phyloP scores from a whole-genome alignment of 1,284 basidiomycete genomes.

The Apiotrichum gamsii region DNA sequence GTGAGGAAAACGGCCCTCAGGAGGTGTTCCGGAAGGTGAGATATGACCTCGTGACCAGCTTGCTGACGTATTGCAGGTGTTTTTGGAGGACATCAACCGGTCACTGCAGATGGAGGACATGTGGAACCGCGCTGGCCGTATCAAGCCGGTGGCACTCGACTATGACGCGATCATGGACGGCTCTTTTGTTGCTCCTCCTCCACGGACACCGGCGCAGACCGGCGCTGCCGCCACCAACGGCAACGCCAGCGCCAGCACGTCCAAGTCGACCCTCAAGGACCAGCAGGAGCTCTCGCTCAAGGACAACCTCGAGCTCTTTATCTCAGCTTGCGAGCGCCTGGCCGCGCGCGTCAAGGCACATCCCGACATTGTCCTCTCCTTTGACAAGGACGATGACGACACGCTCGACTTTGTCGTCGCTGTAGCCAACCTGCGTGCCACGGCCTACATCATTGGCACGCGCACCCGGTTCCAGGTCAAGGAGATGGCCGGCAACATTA shows the following conservation, averaged over 20 bases:
- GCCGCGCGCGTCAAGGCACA: constrained; percentile 65
- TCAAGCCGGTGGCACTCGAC: constrained; percentile 75
- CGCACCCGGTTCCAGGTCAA: constrained; percentile 97
- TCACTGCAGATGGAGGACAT: constrained; percentile 94
- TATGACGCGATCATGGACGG: constrained; percentile 64
- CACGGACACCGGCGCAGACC: constrained; percentile 27
- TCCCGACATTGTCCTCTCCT: constrained; percentile 68
- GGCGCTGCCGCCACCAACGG: constrained; percentile 4
- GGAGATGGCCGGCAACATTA: constrained; percentile 99
- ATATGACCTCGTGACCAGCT: neutral
- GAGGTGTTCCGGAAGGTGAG: constrained; percentile 77
- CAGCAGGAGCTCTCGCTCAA: constrained; percentile 66
- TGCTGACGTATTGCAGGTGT: constrained; percentile 57
- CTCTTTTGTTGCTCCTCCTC: constrained; percentile 52
- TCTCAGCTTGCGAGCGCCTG: constrained; percentile 71
- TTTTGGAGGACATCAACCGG: constrained; percentile 78
- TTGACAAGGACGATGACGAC: constrained; percentile 98
- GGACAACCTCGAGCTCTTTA: constrained; percentile 75
- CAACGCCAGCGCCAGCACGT: constrained; percentile 10
- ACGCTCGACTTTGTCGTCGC: constrained; percentile 94
- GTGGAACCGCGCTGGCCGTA: constrained; percentile 72
- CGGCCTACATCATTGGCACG: constrained; percentile 77
- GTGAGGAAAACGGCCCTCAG: constrained; percentile 57
- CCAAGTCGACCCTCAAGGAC: constrained; percentile 58
- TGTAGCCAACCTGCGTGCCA: constrained; percentile 83